Evolutionary conservation across 129 eudicot genomes (phyloP), one percentile per base, ranked within the genome.

Genomic region (Oenanthe sinensis): DNA sequence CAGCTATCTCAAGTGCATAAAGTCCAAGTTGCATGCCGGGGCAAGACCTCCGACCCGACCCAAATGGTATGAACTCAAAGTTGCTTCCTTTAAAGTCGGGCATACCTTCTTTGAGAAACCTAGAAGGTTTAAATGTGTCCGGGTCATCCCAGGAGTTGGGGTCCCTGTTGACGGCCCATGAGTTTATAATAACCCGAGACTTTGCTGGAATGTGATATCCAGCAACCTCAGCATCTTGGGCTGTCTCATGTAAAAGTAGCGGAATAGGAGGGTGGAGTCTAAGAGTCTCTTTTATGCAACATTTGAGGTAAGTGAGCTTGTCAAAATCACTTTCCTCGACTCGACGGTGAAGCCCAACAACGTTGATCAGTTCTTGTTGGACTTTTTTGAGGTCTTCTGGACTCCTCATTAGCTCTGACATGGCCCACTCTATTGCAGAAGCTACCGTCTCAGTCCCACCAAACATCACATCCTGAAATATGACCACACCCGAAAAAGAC

Each of bases 241-340:
- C 82, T 26, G 97, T 88, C 75, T 85, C 92, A 87, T 92, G 97
- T 79, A 92, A 85, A 33, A 92, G 96, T 67, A 89, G 80, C 0
- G 97, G 97, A 85, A 92, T 92, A 2, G 97, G 97, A 36, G 97
- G 97, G 87, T 92, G 97, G 82, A 92, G 91, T 4, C 97, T 88
- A 50, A 92, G 90, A 37, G 90, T 87, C 70, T 92, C 97, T 69
- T 89, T 92, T 37, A 92, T 79, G 45, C 85, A 77, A 77, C 95
- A 89, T 75, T 81, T 86, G 72, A 92, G 88, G 87, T 86, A 92
- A 3, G 88, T 88, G 28, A 92, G 90, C 30, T 90, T 92, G n/a
- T 92, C 97, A 71, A 92, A 86, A 14, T 92, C 95, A 3, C 87
- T 36, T 70, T 92, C 97, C 78, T 90, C 93, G 5, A 92, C 92